These are phyloP conservation scores for Cordyceps farinosa DNA, from an alignment of 2,329 filamentous ascomycete genomes.

Conservation along the genomic window DNA sequence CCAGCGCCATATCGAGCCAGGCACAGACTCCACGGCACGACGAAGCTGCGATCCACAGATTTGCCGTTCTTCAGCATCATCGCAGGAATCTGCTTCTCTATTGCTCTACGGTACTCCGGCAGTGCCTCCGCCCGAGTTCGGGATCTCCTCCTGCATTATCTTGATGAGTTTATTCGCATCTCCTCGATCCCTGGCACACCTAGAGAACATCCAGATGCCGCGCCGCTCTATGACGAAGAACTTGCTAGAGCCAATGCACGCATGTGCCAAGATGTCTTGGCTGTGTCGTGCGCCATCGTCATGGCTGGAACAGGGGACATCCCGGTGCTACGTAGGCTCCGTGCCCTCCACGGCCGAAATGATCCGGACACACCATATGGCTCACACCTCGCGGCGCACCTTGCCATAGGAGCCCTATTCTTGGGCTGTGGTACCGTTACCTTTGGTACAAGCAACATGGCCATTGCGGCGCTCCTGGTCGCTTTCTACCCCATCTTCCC, in stretches of 20 bases:
- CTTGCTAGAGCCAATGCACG: conserved; percentile 77
- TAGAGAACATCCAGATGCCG: conserved; percentile 28
- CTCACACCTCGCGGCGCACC: conserved; percentile 86
- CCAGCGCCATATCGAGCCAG: conserved; percentile 65
- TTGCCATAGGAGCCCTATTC: conserved; percentile 88
- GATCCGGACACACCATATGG: conserved; percentile 85
- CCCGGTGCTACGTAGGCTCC: conserved; percentile 75
- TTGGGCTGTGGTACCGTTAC: conserved; percentile 90
- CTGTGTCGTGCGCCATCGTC: conserved; percentile 76
- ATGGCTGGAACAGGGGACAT: conserved; percentile 97
- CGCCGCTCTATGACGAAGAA: conserved; percentile 71
- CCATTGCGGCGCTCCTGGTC: conserved; percentile 79
- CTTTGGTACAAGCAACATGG: conserved; percentile 82
- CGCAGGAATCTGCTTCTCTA: conserved; percentile 79
- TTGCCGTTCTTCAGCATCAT: conserved; percentile 92
- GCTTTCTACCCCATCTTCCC: conserved; percentile 95
- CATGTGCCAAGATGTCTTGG: conserved; percentile 87
- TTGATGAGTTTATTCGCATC: conserved; percentile 82
- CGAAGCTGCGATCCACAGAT: conserved; percentile 70
- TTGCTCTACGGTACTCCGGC: conserved; percentile 71
- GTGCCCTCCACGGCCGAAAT: conserved; percentile 82
- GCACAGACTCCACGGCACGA: conserved; percentile 56
- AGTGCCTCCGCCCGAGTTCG: conserved; percentile 68
- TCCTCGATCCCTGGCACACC: conserved; percentile 51
- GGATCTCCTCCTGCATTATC: conserved; percentile 76